phyloP scores from a whole-genome alignment of 331 rosid species.

The Rhamnella rubrinervis region DNA sequence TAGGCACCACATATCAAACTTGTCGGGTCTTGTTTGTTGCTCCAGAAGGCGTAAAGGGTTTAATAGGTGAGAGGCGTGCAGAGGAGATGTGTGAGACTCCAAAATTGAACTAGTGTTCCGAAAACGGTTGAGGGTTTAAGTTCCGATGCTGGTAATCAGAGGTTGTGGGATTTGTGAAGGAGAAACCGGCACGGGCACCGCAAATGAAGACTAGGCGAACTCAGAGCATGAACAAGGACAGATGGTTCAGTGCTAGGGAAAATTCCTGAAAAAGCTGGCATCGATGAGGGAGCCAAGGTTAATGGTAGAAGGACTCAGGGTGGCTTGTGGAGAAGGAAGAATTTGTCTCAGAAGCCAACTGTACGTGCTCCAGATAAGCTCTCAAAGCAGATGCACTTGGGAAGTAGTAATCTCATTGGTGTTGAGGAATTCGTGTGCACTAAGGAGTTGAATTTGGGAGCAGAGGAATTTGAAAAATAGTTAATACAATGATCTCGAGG shows the following conservation, averaged over 20 bases:
- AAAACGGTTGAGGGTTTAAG: too few species aligned
- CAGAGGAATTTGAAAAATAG: too few species aligned
- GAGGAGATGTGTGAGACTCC: too few species aligned
- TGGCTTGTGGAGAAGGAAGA: constrained; percentile 32
- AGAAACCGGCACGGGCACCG: background rate
- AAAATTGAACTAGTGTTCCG: too few species aligned
- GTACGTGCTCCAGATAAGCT: constrained; percentile 13
- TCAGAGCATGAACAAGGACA: constrained; percentile 8
- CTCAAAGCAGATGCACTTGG: constrained; percentile 5
- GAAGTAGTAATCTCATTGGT: background rate
- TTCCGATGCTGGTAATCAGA: constrained; percentile 10
- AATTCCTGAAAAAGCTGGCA: constrained; percentile 19
- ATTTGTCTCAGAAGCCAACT: constrained; percentile 25
- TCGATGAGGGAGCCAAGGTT: constrained; percentile 30
- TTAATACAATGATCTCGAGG: too few species aligned
- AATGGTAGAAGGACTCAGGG: constrained; percentile 35
- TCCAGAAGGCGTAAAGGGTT: too few species aligned
- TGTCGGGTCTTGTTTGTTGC: too few species aligned
- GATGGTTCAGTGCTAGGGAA: constrained; percentile 15
- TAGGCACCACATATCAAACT: too few species aligned
- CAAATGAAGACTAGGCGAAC: constrained; percentile 11
- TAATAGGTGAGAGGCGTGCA: too few species aligned
- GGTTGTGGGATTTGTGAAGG: constrained; percentile 10
- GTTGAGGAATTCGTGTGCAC: background rate
- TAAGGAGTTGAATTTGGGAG: background rate